phyloP scores from a whole-genome alignment of 305 asterid species.

The Rubia peregrina region DNA sequence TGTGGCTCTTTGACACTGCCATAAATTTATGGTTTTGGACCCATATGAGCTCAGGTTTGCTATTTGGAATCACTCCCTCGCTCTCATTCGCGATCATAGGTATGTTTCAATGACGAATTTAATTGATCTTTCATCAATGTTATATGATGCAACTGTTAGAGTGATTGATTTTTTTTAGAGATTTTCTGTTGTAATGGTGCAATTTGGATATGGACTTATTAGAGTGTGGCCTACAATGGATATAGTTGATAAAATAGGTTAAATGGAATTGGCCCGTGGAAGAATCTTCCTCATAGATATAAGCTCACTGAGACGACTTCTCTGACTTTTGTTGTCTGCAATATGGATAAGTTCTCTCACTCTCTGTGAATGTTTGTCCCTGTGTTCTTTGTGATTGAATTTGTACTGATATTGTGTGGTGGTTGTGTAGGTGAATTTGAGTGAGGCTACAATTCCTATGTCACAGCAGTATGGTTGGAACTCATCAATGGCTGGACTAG shows the following conservation, averaged over 20 bases:
- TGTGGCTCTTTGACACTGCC: too few species aligned
- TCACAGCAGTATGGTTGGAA: constrained; percentile 97
- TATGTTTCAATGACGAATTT: too few species aligned
- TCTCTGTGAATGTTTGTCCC: not conserved
- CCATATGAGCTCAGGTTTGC: too few species aligned
- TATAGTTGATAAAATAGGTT: constrained; percentile 35
- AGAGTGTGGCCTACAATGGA: not conserved
- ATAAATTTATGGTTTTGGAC: too few species aligned
- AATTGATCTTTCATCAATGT: too few species aligned
- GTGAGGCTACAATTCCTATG: constrained; percentile 95
- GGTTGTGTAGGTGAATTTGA: constrained; percentile 74
- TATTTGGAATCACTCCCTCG: too few species aligned
- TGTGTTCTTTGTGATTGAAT: constrained; percentile 1
- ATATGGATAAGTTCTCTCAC: constrained; percentile 81
- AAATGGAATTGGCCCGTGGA: constrained; percentile 81
- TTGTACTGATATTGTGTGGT: constrained; percentile 16
- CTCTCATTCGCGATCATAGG: too few species aligned
- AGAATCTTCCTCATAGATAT: constrained; percentile 80
- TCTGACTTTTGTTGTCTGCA: constrained; percentile 82
- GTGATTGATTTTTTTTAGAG: too few species aligned
- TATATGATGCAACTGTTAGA: too few species aligned
- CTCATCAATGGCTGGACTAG: constrained; percentile 91
- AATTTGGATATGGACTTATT: too few species aligned
- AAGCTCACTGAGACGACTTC: constrained; percentile 91
- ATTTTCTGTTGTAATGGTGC: too few species aligned